These are phyloP conservation scores for Leishmania tarentolae DNA, from an alignment of 208 protist species.

Conservation along the genomic window DNA sequence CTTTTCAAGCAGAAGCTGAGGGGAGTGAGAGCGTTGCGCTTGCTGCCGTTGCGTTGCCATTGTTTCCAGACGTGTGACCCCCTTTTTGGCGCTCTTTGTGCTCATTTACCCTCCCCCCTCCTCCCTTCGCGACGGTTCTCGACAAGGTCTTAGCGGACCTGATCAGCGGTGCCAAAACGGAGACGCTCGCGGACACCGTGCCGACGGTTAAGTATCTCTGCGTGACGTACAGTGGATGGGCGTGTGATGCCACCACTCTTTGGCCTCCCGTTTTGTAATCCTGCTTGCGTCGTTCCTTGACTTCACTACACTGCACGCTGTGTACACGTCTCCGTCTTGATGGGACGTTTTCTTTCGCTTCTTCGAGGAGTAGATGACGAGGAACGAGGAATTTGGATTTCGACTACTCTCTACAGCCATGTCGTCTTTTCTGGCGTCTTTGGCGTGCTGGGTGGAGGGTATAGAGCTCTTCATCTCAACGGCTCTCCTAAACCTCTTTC, in stretches of 20 bases:
- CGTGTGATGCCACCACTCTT: not conserved
- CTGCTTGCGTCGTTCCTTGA: not conserved
- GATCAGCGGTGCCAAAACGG: not conserved
- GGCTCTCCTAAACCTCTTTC: not conserved
- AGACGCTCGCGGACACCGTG: not conserved
- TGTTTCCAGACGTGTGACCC: not conserved
- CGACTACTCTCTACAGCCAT: not conserved
- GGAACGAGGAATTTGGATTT: not conserved
- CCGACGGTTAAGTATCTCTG: not conserved
- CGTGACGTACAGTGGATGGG: not conserved
- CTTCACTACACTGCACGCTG: not conserved
- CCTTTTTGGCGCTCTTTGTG: conserved; percentile 3
- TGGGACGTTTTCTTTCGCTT: conserved; percentile 3
- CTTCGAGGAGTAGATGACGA: not conserved
- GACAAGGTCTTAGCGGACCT: not conserved
- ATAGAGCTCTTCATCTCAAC: not conserved
- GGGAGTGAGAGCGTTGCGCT: conserved; percentile 1
- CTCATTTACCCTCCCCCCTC: too few species aligned
- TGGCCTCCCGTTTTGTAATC: not conserved
- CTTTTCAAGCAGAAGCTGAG: not conserved
- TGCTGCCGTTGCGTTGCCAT: not conserved
- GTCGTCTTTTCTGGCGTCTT: not conserved
- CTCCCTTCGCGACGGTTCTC: not conserved
- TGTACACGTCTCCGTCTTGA: not conserved
- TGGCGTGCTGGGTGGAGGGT: not conserved